Percentiles rank a stretch among this genome's conserved stretches.
phyloP scores from a whole-genome alignment of 1,139 yeast genomes.

The Debaryomyces psychrophilus region DNA sequence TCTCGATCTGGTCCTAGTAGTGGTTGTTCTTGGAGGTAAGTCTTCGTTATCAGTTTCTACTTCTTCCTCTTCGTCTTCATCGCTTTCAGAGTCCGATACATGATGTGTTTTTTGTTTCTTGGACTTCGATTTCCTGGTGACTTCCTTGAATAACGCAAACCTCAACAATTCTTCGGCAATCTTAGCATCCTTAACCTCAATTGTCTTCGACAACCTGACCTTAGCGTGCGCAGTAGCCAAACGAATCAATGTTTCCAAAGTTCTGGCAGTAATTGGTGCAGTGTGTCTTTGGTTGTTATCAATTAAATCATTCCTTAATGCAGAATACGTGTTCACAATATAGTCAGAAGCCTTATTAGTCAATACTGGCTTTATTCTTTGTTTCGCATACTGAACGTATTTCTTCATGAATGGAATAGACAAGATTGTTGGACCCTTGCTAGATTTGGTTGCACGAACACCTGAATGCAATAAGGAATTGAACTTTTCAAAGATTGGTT shows the following conservation, averaged over 20 bases:
- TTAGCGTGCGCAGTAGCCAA: constrained; percentile 97
- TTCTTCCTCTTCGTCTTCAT: constrained; percentile 23
- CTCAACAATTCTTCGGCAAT: constrained; percentile 86
- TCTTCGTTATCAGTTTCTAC: constrained; percentile 29
- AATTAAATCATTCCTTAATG: constrained; percentile 79
- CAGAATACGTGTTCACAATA: constrained; percentile 79
- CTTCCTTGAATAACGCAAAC: constrained; percentile 84
- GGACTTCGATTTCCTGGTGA: constrained; percentile 40
- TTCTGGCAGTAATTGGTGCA: constrained; percentile 97
- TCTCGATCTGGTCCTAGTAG: constrained; percentile 24
- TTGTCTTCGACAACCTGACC: constrained; percentile 75
- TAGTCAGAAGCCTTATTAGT: constrained; percentile 79
- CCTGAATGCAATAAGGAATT: constrained; percentile 86
- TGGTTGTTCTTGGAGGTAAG: constrained; percentile 22
- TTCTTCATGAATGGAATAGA: constrained; percentile 87
- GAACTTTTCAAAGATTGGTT: constrained; percentile 77
- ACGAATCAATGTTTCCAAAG: constrained; percentile 94
- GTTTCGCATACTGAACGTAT: constrained; percentile 92
- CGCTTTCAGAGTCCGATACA: constrained; percentile 19
- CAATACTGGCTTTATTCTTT: constrained; percentile 79
- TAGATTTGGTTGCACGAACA: constrained; percentile 45
- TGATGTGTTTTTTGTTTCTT: constrained; percentile 37
- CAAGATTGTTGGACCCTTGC: constrained; percentile 63
- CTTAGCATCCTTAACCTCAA: constrained; percentile 77
- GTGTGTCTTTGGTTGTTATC: constrained; percentile 77